A percentile compares a stretch with the other conserved stretches of the same genome.
Conservation (phyloP, 1,139 yeast genomes). For the Kodamaea alishanica region DNA sequence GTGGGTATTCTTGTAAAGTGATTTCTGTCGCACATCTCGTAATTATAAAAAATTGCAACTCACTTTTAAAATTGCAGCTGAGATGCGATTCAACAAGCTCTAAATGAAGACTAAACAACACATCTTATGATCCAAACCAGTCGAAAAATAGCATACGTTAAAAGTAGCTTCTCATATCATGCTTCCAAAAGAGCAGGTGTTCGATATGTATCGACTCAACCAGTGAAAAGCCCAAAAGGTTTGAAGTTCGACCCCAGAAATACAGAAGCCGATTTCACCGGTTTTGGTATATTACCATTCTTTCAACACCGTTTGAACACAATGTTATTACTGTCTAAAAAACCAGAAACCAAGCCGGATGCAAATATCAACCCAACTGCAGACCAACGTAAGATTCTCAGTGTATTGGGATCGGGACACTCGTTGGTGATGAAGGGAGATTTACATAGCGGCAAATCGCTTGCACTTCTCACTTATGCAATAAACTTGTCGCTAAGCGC, state of each 20-base stretch:
- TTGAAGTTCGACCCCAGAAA: conserved; percentile 16
- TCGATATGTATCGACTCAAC: too few relatives aligned
- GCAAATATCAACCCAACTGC: conserved; percentile 20
- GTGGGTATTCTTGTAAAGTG: too few relatives aligned
- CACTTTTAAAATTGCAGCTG: too few relatives aligned
- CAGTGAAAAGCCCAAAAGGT: not conserved
- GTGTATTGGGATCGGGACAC: conserved; percentile 18
- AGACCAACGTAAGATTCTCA: conserved; percentile 23
- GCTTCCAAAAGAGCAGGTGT: too few relatives aligned
- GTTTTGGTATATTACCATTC: conserved; percentile 27
- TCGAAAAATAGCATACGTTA: too few relatives aligned
- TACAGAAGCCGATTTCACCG: conserved; percentile 18
- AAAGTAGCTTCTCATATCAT: too few relatives aligned
- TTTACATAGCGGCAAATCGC: conserved; percentile 24
- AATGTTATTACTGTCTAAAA: conserved; percentile 3
- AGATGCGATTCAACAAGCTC: too few relatives aligned
- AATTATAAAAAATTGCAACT: too few relatives aligned
- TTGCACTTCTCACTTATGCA: conserved; percentile 22
- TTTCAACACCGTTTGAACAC: conserved; percentile 24
- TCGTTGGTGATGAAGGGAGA: conserved; percentile 20
- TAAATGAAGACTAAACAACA: too few relatives aligned
- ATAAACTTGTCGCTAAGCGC: conserved; percentile 21
- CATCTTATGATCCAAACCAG: too few relatives aligned
- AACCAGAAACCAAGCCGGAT: conserved; percentile 10
- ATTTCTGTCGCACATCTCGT: too few relatives aligned